Evolutionary conservation across 441 rosid genomes (phyloP).

Genomic region (Biscutella auriculata): DNA sequence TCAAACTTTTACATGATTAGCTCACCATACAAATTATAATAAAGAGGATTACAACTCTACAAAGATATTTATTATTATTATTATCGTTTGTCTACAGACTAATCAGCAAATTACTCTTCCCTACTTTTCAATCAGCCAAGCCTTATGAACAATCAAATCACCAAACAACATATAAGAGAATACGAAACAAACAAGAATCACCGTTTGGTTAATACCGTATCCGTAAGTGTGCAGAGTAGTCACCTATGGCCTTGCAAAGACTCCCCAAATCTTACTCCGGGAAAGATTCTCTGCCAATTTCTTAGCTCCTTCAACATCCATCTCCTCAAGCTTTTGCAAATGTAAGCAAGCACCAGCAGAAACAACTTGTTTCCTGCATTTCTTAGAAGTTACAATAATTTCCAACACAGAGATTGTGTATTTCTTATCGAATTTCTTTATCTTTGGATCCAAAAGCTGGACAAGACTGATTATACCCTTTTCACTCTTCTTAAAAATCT

Average conservation of each 20-base stretch:
- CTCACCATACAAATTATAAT: conserved; percentile 28
- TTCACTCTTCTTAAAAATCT: conserved; percentile 42
- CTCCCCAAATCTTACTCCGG: conserved; percentile 70
- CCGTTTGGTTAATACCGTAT: background rate
- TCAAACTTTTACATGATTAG: conserved; percentile 28
- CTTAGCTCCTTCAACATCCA: conserved; percentile 75
- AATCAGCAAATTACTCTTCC: conserved; percentile 25
- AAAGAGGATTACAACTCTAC: conserved; percentile 29
- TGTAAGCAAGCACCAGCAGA: conserved; percentile 55
- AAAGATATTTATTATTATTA: conserved; percentile 12
- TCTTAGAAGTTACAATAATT: conserved; percentile 46
- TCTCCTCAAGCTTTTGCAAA: conserved; percentile 61
- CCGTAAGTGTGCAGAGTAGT: background rate
- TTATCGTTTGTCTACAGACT: conserved; percentile 7
- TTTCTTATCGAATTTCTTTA: conserved; percentile 45
- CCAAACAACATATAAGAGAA: conserved; percentile 3
- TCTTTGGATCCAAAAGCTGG: conserved; percentile 52
- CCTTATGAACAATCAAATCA: conserved; percentile 35
- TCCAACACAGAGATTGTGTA: conserved; percentile 47
- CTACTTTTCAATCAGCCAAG: conserved; percentile 24
- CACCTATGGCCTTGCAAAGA: conserved; percentile 45
- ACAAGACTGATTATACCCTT: conserved; percentile 47
- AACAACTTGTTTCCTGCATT: conserved; percentile 66
- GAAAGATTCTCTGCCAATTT: conserved; percentile 50
- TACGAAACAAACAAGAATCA: conserved; percentile 6